Base-by-base conservation (phyloP, 78 protist species). In the Dictyostelium intermedium region DNA sequence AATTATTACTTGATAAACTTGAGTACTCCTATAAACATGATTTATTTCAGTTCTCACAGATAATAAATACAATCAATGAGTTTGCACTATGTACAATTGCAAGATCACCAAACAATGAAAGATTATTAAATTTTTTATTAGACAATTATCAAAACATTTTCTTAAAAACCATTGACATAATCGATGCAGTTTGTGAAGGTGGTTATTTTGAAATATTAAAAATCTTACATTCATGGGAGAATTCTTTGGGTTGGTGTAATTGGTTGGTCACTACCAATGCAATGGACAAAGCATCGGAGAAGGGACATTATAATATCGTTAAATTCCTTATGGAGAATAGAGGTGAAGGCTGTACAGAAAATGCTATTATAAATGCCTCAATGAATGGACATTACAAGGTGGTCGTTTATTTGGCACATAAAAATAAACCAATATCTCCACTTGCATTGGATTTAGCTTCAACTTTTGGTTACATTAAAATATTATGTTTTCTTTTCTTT, bases 261-360 rank as follows among this genome's bases (percentile, higher is more conserved):
- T 30, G 77, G 34, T 25, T 20, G 23, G 34, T 32, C 0, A 37
- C 72, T 14, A 63, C 35, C 13, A 35, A 63, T 34, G 87, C 87
- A 14, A 63, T 56, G 27, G 69, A 60, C 4, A n/a, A 7, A 14
- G 78, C 76, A 4, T 25, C 87, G 0, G 34, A n/a, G 23, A 63
- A 63, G 5, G 87, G 87, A 7, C 74, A 83, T 10, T 25, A 39
- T 3, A 53, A 83, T 23, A 13, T 83, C 9, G 41, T 83, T 7
- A 60, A 83, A 63, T 83, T 83, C 61, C 37, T 83, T 4, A 27
- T 45, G 30, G 61, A 83, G 10, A 61, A 83, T 39, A 27, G 76
- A 13, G 39, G 9, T n/a, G 87, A 83, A 39, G 87, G 72, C n/a
- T 37, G 77, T 2, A 63, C 72, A 2, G 50, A 63, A 23, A 35